phyloP scores from a whole-genome alignment of 2,329 filamentous ascomycete genomes.

The Colletotrichum caudatum region DNA sequence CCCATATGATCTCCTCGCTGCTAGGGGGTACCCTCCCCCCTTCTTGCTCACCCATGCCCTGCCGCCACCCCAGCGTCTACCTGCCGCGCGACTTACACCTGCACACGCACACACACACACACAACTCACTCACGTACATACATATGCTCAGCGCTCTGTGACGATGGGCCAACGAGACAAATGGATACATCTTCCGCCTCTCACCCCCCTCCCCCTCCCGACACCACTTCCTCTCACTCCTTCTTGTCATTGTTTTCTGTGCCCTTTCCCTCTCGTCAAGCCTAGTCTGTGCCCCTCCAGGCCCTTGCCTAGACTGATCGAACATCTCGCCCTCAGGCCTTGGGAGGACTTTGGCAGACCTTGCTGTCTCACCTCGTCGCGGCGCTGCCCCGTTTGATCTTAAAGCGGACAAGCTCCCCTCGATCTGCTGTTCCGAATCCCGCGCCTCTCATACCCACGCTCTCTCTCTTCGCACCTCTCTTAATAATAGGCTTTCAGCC shows the following conservation, averaged over 20 bases:
- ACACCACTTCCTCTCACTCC: constrained; percentile 32
- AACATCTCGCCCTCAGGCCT: constrained; percentile 39
- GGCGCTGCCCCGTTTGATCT: constrained; percentile 43
- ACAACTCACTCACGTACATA: background rate
- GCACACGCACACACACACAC: constrained; percentile 27
- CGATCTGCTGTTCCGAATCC: constrained; percentile 42
- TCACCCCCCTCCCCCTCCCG: constrained; percentile 36
- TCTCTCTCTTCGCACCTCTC: constrained; percentile 46
- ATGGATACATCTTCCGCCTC: constrained; percentile 41
- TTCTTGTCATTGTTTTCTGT: constrained; percentile 35
- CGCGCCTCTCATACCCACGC: constrained; percentile 45
- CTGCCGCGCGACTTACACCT: constrained; percentile 39
- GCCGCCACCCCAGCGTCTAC: constrained; percentile 40
- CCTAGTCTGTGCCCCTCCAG: constrained; percentile 40
- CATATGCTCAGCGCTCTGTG: constrained; percentile 16
- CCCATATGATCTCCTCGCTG: constrained; percentile 42
- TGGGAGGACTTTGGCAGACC: constrained; percentile 33
- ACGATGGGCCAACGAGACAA: constrained; percentile 34
- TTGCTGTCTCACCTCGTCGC: constrained; percentile 40
- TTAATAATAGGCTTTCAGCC: constrained; percentile 41
- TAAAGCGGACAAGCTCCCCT: constrained; percentile 47
- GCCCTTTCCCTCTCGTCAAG: constrained; percentile 35
- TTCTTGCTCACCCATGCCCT: constrained; percentile 34
- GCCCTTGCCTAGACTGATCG: constrained; percentile 42
- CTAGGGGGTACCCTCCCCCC: constrained; percentile 30